These are phyloP conservation scores for Scedosporium dehoogii DNA, from an alignment of 2,329 filamentous ascomycete genomes.

Conservation along the genomic window DNA sequence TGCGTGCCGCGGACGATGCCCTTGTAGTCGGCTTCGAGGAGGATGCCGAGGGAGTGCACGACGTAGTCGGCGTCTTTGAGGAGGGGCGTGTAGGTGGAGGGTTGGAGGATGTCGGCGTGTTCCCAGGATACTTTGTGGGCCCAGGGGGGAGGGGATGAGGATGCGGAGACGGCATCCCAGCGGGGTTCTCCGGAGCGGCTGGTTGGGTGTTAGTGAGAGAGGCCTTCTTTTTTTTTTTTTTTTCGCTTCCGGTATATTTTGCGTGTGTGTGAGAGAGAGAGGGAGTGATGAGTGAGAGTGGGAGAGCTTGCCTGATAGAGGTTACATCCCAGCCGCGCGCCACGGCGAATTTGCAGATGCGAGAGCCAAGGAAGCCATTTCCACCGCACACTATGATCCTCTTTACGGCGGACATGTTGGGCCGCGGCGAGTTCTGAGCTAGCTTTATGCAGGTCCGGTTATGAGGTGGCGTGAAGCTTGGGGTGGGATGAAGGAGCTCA, in stretches of 20 bases:
- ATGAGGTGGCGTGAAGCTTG: too few species aligned
- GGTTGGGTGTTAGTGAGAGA: constrained; percentile 9
- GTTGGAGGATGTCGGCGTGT: constrained; percentile 76
- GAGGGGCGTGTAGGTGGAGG: constrained; percentile 66
- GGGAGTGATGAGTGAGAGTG: constrained; percentile 2
- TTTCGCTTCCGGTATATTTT: background rate
- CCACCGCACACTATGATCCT: constrained; percentile 86
- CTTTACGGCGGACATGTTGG: constrained; percentile 51
- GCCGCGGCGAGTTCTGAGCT: background rate
- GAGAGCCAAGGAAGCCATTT: constrained; percentile 78
- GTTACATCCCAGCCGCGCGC: constrained; percentile 83
- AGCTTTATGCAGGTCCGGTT: background rate
- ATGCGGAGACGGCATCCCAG: constrained; percentile 74
- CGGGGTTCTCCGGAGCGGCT: constrained; percentile 85
- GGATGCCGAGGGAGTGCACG: constrained; percentile 90
- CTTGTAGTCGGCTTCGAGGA: constrained; percentile 97
- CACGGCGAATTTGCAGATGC: constrained; percentile 86
- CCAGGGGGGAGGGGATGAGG: constrained; percentile 64
- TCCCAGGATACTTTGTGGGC: constrained; percentile 77
- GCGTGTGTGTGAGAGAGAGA: background rate
- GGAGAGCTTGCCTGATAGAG: constrained; percentile 64
- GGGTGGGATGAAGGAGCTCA: too few species aligned
- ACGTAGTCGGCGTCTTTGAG: constrained; percentile 73
- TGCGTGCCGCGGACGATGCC: constrained; percentile 76
- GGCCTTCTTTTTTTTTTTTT: too few species aligned